Evolutionary conservation across 2,329 filamentous ascomycete species (phyloP).

Genomic region (Nemania sp.): DNA sequence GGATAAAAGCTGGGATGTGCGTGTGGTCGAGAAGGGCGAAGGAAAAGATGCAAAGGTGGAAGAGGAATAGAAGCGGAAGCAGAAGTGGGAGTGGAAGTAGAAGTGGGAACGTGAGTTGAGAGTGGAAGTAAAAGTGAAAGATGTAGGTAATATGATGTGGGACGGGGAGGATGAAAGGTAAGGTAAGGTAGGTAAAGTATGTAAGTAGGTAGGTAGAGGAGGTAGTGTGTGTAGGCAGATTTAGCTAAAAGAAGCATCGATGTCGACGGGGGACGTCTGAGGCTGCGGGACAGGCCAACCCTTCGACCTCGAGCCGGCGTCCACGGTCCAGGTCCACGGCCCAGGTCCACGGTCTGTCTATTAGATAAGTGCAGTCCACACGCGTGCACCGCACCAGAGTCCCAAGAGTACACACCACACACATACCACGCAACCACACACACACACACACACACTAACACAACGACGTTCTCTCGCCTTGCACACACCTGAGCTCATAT

Average conservation of each 20-base stretch:
- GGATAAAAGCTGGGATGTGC: slow-evolving; percentile 27
- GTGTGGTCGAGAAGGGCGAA: slow-evolving; percentile 16
- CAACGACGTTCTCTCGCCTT: not conserved
- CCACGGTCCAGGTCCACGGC: slow-evolving; percentile 39
- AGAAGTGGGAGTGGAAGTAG: not conserved
- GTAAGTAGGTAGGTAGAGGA: slow-evolving; percentile 21
- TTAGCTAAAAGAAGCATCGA: slow-evolving; percentile 39
- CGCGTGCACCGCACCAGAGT: slow-evolving; percentile 26
- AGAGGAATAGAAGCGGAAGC: not conserved
- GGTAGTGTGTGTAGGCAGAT: slow-evolving; percentile 27
- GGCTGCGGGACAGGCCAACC: slow-evolving; percentile 39
- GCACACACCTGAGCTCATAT: not conserved
- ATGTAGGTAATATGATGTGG: slow-evolving; percentile 28
- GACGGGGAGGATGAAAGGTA: slow-evolving; percentile 27
- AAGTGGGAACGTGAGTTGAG: not conserved
- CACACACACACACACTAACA: not conserved
- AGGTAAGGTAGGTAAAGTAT: slow-evolving; percentile 12
- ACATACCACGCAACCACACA: slow-evolving; percentile 1
- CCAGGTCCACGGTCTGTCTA: slow-evolving; percentile 32
- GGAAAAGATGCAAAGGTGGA: slow-evolving; percentile 20
- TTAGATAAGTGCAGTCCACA: slow-evolving; percentile 24
- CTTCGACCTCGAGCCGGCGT: slow-evolving; percentile 40
- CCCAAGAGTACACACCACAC: slow-evolving; percentile 8
- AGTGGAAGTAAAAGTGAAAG: slow-evolving; percentile 10
- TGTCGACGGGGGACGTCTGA: slow-evolving; percentile 39